Evolutionary conservation across 768 basidiomycete genomes (phyloP).

Genomic region (Coprinopsis strossmayeri): DNA sequence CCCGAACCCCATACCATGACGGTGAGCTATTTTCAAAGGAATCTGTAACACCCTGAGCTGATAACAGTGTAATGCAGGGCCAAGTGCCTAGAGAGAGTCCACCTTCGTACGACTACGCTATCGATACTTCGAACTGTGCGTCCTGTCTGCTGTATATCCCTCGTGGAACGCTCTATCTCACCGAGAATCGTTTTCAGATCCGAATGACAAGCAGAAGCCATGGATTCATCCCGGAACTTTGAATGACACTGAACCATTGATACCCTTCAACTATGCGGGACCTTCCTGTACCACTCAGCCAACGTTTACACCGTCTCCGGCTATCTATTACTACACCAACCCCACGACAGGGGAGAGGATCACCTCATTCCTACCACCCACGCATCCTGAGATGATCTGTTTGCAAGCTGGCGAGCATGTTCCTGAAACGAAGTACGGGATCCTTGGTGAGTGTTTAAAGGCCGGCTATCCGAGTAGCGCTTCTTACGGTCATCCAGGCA

Average conservation of each 20-base stretch:
- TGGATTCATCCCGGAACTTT: constrained; percentile 5
- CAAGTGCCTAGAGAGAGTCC: constrained; percentile 11
- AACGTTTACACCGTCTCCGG: constrained; percentile 34
- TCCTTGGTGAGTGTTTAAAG: constrained; percentile 48
- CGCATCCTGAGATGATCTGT: constrained; percentile 81
- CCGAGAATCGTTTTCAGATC: constrained; percentile 1
- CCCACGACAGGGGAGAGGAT: constrained; percentile 51
- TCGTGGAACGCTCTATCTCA: background rate
- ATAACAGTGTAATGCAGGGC: background rate
- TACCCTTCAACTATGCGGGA: constrained; percentile 14
- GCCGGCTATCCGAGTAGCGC: background rate
- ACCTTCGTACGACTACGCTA: constrained; percentile 14
- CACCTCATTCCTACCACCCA: constrained; percentile 62
- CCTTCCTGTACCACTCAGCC: constrained; percentile 24
- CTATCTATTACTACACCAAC: constrained; percentile 64
- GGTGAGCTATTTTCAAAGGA: constrained; percentile 1
- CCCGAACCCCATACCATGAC: constrained; percentile 7
- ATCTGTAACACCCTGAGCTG: background rate
- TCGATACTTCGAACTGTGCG: constrained; percentile 8
- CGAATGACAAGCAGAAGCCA: constrained; percentile 9
- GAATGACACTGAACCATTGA: constrained; percentile 9
- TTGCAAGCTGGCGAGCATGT: constrained; percentile 72
- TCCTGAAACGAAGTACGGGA: constrained; percentile 54
- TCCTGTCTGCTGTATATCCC: background rate
- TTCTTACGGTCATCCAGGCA: constrained; percentile 33